A percentile compares a stretch with the other conserved stretches of the same genome.
These are phyloP conservation scores for Eruca vesicaria DNA, from an alignment of 441 rosid species.

Conservation along the genomic window DNA sequence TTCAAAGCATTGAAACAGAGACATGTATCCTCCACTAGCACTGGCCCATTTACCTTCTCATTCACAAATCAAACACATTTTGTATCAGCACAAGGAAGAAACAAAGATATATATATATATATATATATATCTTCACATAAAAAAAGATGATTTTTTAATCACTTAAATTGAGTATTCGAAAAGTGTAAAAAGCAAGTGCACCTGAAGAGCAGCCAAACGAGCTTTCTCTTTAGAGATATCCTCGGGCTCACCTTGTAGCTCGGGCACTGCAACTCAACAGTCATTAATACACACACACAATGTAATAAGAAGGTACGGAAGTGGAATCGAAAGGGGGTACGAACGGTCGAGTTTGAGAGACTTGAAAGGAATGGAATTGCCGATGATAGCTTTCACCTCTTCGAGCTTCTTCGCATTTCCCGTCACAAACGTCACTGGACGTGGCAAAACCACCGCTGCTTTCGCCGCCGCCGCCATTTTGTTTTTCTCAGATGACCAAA, in stretches of 20 bases:
- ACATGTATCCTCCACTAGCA: slow-evolving; percentile 94
- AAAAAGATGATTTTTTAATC: too few relatives aligned
- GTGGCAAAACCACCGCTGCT: slow-evolving; percentile 48
- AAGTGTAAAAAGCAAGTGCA: slow-evolving; percentile 15
- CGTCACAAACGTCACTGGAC: slow-evolving; percentile 92
- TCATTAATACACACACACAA: not conserved
- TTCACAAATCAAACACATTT: slow-evolving; percentile 19
- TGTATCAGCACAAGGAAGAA: not conserved
- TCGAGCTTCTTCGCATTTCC: slow-evolving; percentile 96
- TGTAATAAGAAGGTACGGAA: not conserved
- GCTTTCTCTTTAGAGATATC: slow-evolving; percentile 90
- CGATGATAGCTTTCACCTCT: slow-evolving; percentile 87
- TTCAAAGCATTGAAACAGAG: slow-evolving; percentile 89
- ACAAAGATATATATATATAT: too few relatives aligned
- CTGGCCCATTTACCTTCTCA: slow-evolving; percentile 84
- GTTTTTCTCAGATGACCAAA: not conserved
- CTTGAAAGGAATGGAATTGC: slow-evolving; percentile 79
- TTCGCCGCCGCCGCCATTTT: slow-evolving; percentile 43
- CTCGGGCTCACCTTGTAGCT: slow-evolving; percentile 94
- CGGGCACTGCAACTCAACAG: slow-evolving; percentile 58
- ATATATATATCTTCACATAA: too few relatives aligned
- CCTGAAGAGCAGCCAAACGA: slow-evolving; percentile 87
- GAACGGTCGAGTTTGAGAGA: slow-evolving; percentile 86
- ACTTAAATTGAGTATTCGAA: too few relatives aligned
- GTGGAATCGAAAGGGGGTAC: not conserved